Evolutionary conservation across 495 filamentous ascomycete species (phyloP).

Genomic region (Talaromyces thailandensis): DNA sequence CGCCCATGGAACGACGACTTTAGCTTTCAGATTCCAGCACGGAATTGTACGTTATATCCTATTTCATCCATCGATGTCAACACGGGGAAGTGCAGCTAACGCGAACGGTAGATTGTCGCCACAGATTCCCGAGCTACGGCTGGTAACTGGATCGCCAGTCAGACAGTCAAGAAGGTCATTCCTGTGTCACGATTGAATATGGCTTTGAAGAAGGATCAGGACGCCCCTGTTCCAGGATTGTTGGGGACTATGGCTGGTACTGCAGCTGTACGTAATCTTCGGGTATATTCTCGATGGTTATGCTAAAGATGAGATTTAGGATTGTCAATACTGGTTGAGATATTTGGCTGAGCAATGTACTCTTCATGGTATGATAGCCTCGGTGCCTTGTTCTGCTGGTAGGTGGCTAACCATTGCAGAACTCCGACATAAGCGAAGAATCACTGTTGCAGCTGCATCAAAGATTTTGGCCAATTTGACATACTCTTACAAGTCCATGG

Average conservation of each 20-base stretch:
- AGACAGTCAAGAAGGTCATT: conserved; percentile 99
- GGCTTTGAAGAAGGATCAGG: conserved; percentile 43
- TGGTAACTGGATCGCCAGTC: conserved; percentile 96
- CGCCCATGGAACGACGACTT: conserved; percentile 97
- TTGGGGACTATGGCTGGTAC: conserved; percentile 98
- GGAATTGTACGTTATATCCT: conserved; percentile 55
- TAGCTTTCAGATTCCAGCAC: conserved; percentile 94
- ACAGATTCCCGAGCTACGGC: conserved; percentile 95
- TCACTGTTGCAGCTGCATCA: conserved; percentile 90
- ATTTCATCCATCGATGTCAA: neutral
- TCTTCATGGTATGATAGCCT: conserved; percentile 55
- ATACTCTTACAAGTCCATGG: conserved; percentile 97
- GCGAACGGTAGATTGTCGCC: conserved; percentile 59
- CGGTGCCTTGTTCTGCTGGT: too few species aligned
- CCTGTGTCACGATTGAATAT: conserved; percentile 41
- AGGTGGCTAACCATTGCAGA: conserved; percentile 26
- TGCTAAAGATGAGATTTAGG: conserved; percentile 35
- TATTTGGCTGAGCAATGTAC: conserved; percentile 99
- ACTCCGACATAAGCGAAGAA: conserved; percentile 97
- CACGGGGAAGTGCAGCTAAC: neutral
- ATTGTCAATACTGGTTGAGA: conserved; percentile 99
- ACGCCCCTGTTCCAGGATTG: conserved; percentile 71
- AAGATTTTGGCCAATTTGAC: conserved; percentile 98
- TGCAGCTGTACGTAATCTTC: conserved; percentile 61
- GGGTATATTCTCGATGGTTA: neutral